These are phyloP conservation scores for Pyrenophora teres DNA, from an alignment of 2,329 filamentous ascomycete species.

Conservation along the genomic window DNA sequence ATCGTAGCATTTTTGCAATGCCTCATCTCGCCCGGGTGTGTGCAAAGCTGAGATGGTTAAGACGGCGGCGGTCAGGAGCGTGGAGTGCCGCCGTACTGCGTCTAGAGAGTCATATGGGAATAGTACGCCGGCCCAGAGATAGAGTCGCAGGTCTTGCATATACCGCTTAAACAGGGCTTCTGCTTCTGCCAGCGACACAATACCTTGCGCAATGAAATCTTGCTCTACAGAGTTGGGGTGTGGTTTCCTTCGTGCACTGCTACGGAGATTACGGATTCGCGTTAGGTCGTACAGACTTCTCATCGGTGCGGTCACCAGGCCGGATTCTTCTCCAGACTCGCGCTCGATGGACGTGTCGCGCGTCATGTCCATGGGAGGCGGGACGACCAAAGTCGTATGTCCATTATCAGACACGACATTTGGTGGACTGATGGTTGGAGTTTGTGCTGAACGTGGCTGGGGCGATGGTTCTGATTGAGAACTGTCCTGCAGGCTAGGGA, in stretches of 20 bases:
- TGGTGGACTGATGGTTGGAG: conserved; percentile 27
- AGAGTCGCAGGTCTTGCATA: conserved; percentile 37
- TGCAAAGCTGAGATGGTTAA: conserved; percentile 40
- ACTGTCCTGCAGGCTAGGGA: conserved; percentile 28
- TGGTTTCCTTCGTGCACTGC: conserved; percentile 29
- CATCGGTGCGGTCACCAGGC: conserved; percentile 42
- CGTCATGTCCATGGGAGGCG: conserved; percentile 42
- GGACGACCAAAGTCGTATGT: conserved; percentile 29
- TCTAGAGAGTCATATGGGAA: conserved; percentile 38
- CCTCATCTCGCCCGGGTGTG: conserved; percentile 33
- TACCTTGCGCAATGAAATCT: conserved; percentile 41
- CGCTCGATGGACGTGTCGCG: conserved; percentile 40
- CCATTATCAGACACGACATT: conserved; percentile 34
- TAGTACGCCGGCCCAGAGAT: conserved; percentile 42
- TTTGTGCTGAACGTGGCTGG: conserved; percentile 15
- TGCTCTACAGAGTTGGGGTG: conserved; percentile 33
- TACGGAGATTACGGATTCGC: conserved; percentile 40
- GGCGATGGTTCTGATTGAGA: conserved; percentile 16
- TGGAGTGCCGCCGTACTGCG: conserved; percentile 35
- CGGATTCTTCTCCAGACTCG: conserved; percentile 32
- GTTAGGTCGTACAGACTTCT: conserved; percentile 42
- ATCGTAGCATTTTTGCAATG: conserved; percentile 40
- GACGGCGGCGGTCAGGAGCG: conserved; percentile 39
- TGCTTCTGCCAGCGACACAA: conserved; percentile 33
- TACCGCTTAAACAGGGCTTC: conserved; percentile 39